phyloP scores from a whole-genome alignment of 2,329 filamentous ascomycete species.

The Cordyceps javanica region DNA sequence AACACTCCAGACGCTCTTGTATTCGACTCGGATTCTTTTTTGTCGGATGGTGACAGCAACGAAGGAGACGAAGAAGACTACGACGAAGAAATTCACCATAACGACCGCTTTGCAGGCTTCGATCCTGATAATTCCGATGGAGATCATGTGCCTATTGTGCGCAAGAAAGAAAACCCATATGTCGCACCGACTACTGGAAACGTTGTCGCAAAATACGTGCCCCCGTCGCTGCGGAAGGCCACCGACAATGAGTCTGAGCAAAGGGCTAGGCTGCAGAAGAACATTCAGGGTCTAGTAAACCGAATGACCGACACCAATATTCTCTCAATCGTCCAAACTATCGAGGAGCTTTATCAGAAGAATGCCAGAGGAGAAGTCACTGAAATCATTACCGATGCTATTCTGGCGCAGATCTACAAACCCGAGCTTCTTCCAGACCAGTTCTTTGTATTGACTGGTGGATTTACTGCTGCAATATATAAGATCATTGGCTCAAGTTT shows the following conservation, averaged over 20 bases:
- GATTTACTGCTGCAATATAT: slow-evolving; percentile 83
- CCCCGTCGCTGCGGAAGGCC: slow-evolving; percentile 70
- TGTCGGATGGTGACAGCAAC: slow-evolving; percentile 28
- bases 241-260: slow-evolving; percentile 60
- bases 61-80: slow-evolving; percentile 15
- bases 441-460: slow-evolving; percentile 83
- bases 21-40: slow-evolving; percentile 25
- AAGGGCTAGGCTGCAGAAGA: slow-evolving; percentile 63
- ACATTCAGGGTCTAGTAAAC: slow-evolving; percentile 85
- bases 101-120: slow-evolving; percentile 35
- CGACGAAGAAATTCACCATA: slow-evolving; percentile 12
- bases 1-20: slow-evolving; percentile 24
- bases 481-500: slow-evolving; percentile 84
- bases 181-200: slow-evolving; percentile 57
- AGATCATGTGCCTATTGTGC: slow-evolving; percentile 29
- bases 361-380: slow-evolving; percentile 87
- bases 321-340: slow-evolving; percentile 71
- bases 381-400: slow-evolving; percentile 66
- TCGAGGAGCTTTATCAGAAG: slow-evolving; percentile 77
- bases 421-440: slow-evolving; percentile 75
- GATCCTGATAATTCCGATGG: slow-evolving; percentile 30
- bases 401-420: slow-evolving; percentile 75
- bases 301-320: slow-evolving; percentile 88
- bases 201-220: slow-evolving; percentile 69
- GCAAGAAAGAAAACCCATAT: slow-evolving; percentile 76